Base-by-base conservation (phyloP, 352 stramenopile genomes). In the Globisporangium ultimum region DNA sequence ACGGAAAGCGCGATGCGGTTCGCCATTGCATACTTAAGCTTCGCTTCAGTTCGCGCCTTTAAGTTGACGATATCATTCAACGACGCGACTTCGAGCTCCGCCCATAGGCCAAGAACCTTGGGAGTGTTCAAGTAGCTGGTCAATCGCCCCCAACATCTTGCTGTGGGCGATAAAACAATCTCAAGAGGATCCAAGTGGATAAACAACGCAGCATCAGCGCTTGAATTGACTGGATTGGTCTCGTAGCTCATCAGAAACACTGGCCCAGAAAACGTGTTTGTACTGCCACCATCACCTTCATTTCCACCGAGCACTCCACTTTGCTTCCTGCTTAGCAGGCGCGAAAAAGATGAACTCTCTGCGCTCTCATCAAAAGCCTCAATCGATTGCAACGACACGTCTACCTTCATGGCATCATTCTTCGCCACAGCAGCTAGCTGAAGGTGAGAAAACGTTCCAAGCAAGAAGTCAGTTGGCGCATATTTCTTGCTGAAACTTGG, bases 31-130 rank as follows among this genome's bases (percentile, higher is more conserved):
- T 95, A 95, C 52, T 91, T 77, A n/a, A 96, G 69, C 64, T 96
- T 96, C 38, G 87, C 87, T 58, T 96, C 84, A 0, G 87, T 96
- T 56, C 87, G 72, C 14, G 85, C 76, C 58, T 93, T 93, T 2
- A 96, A 68, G 60, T 95, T 96, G n/a, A 95, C 85, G 50, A 96
- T 93, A 28, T 94, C 83, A 61, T 96, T 96, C 52, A 96, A 89
- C 49, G 85, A 93, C 2, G 87, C 84, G 17, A 96, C 85, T 67
- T 96, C 85, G 47, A 96, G 69, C 67, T 96, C 87, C 15, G 84
- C 84, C 87, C 87, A 96, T 18, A 94, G 56, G 6, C 85, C 87
- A 47, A 95, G 65, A 18, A 71, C 76, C 60, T 89, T 76, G 20
- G 87, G 86, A 34, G 85, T 93, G 57, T 88, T 85, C 60, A 90